A percentile compares a stretch with the other conserved stretches of the same genome.
Conservation (phyloP, 108 stramenopile species). For the Nitzschia sp. region DNA sequence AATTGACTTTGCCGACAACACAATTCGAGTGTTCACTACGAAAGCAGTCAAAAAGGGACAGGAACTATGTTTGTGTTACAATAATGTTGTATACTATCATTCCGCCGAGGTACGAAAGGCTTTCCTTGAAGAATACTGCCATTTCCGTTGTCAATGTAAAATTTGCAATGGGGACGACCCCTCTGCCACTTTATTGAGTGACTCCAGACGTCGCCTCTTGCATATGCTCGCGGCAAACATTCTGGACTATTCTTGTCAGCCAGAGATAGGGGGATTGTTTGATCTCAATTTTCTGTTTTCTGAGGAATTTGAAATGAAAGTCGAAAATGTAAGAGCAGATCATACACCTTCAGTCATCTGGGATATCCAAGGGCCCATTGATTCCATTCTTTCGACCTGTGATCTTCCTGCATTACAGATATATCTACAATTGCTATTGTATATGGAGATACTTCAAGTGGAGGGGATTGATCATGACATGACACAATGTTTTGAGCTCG, state of each 20-base stretch:
- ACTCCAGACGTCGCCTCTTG: conserved; percentile 5
- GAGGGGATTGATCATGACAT: conserved; percentile 13
- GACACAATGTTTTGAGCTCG: conserved; percentile 11
- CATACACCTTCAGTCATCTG: background rate
- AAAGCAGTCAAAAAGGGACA: background rate
- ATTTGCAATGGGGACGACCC: background rate
- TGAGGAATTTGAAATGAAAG: conserved; percentile 11
- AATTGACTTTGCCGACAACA: conserved; percentile 20
- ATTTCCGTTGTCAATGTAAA: conserved; percentile 13
- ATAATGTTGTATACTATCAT: conserved; percentile 17
- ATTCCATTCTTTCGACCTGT: background rate
- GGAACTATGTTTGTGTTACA: conserved; percentile 14
- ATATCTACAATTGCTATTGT: conserved; percentile 1
- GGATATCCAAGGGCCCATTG: background rate
- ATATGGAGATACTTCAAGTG: conserved; percentile 8
- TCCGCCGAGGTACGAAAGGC: conserved; percentile 3
- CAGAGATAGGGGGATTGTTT: background rate
- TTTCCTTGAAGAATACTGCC: background rate
- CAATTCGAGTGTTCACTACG: conserved; percentile 21
- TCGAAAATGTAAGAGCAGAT: background rate
- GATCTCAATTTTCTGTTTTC: conserved; percentile 1
- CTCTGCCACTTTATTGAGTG: background rate
- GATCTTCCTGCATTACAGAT: background rate
- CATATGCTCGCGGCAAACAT: background rate
- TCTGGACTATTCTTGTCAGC: background rate